Evolutionary conservation across 139 green algal species (phyloP).

Genomic region (Trebouxia sp.): DNA sequence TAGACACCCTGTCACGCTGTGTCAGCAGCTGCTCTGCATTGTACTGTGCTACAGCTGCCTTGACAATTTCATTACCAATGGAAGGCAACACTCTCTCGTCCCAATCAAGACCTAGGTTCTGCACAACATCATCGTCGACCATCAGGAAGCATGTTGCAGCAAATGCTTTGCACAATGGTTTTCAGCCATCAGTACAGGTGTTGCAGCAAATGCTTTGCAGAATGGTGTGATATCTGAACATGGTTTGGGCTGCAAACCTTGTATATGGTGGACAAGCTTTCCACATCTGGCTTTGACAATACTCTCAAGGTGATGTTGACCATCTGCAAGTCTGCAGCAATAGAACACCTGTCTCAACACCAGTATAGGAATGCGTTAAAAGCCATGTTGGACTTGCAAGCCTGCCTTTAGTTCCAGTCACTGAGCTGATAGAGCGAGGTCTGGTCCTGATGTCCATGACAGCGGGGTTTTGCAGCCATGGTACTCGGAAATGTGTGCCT

Average conservation of each 20-base stretch:
- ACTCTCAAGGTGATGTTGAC: slow-evolving; percentile 98
- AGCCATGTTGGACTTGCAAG: background rate
- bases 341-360: background rate
- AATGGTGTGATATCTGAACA: background rate
- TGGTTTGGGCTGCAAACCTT: slow-evolving; percentile 51
- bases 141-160: background rate
- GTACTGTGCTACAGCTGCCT: slow-evolving; percentile 98
- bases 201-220: too few species aligned
- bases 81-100: slow-evolving; percentile 98
- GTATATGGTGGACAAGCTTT: slow-evolving; percentile 86
- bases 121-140: slow-evolving; percentile 21
- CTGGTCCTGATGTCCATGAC: slow-evolving; percentile 97
- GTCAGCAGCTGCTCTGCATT: slow-evolving; percentile 99
- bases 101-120: slow-evolving; percentile 93
- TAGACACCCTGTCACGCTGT: slow-evolving; percentile 91
- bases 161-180: background rate
- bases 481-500: slow-evolving; percentile 92
- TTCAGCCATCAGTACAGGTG: too few species aligned
- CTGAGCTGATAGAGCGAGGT: slow-evolving; percentile 90
- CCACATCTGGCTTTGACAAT: slow-evolving; percentile 88
- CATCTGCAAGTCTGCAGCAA: slow-evolving; percentile 96
- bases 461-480: slow-evolving; percentile 89
- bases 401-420: slow-evolving; percentile 96
- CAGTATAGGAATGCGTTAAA: background rate
- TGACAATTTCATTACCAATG: slow-evolving; percentile 99